Evolutionary conservation across 768 basidiomycete species (phyloP), one percentile per base, ranked within the genome.

Genomic region (Mycena rebaudengoi): DNA sequence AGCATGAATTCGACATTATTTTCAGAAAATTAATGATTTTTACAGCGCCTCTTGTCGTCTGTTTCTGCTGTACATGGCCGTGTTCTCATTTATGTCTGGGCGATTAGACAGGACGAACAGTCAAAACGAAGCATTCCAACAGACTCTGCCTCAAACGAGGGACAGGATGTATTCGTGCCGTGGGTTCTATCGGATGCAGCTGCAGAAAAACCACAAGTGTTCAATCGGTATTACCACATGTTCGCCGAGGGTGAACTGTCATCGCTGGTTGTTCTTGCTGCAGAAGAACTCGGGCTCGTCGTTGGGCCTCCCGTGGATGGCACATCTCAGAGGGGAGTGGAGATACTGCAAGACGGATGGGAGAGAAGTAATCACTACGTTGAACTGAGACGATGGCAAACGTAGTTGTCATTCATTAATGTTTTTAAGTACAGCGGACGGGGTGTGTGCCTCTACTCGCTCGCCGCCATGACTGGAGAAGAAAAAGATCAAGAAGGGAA

Each of bases 201-300:
- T n/a, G n/a, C n/a, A n/a, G 66, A 70, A 69, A 63, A 60, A 71
- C 65, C 37, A 59, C 66, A 65, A 30, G 82, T 91, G 4, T 92
- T 88, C 78, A 89, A 95, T 72, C 85, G 98, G 57, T 99, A 98
- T 73, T 99, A 99, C 73, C 98, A 99, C 74, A 92, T 99, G 86
- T 99, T 98, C 73, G 84, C 87, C 0, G 80, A 86, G 41, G 92
- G 90, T 20, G 98, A 99, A 76, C 84, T 99, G 48, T 65, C 72
- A 18, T 75, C 74, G 13, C 83, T 98, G 11, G 86, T 91, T 6
- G 56, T 64, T 8, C 81, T 85, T 32, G 95, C 96, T 0, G 91
- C 91, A 4, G 64, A 71, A 28, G 85, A 79, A 23, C 74, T 94
- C 61, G 85, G 79, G 0, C 71, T 95, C 26, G 63, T 75, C 5